These are phyloP conservation scores for Begonia fuchsioides DNA, from an alignment of 306 rosid species.

Conservation along the genomic window DNA sequence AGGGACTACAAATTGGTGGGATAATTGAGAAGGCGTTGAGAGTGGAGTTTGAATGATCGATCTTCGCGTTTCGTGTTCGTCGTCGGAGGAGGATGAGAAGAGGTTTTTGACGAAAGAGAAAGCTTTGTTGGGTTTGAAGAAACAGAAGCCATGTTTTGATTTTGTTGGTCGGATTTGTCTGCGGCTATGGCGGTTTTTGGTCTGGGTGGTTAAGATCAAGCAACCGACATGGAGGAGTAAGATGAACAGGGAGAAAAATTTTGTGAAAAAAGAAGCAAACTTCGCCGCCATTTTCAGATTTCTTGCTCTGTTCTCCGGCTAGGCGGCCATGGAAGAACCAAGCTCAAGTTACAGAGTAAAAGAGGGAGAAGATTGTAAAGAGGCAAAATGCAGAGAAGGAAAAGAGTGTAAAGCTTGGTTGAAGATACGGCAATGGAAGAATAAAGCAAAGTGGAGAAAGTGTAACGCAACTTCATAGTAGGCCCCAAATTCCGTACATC, in stretches of 20 bases:
- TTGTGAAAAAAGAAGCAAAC: slow-evolving; percentile 26
- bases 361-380: no score
- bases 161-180: slow-evolving; percentile 4
- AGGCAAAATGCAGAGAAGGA: no score
- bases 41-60: slow-evolving; percentile 15
- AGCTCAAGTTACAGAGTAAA: no score
- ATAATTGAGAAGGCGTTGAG: slow-evolving; percentile 30
- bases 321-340: no score
- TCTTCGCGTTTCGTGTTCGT: slow-evolving; percentile 36
- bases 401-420: no score
- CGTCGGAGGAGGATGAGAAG: slow-evolving; percentile 28
- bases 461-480: no score
- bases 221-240: slow-evolving; percentile 74
- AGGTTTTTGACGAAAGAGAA: slow-evolving; percentile 59
- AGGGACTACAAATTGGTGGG: no score
- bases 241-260: slow-evolving; percentile 29
- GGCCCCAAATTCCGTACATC: no score
- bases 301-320: no score
- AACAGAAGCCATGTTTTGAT: slow-evolving; percentile 4
- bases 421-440: no score
- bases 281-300: slow-evolving; percentile 28
- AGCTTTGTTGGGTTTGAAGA: slow-evolving; percentile 20
- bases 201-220: slow-evolving; percentile 39
- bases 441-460: no score
- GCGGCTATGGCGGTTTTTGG: slow-evolving; percentile 6